Evolutionary conservation across 768 basidiomycete species (phyloP).

Genomic region (Coprinellus micaceus): DNA sequence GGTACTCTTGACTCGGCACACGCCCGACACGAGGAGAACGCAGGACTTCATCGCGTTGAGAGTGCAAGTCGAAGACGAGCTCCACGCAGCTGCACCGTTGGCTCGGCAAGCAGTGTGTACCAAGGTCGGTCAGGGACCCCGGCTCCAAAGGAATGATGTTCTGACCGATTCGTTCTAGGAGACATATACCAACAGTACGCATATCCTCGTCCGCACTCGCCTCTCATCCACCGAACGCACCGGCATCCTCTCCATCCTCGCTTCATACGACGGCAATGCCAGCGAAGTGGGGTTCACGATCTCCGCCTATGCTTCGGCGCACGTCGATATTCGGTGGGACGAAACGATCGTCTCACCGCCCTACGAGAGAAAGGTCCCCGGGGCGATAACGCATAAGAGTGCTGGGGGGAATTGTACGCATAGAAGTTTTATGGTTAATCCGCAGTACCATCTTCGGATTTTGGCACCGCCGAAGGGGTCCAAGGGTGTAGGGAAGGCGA

Average conservation of each 20-base stretch:
- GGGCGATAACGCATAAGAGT: conserved; percentile 61
- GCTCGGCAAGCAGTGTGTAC: conserved; percentile 21
- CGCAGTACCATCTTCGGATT: conserved; percentile 75
- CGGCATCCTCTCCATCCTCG: conserved; percentile 49
- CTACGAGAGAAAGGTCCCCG: conserved; percentile 50
- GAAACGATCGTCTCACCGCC: conserved; percentile 34
- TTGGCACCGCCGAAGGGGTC: conserved; percentile 27
- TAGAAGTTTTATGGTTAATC: conserved; percentile 85
- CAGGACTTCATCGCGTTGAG: conserved; percentile 69
- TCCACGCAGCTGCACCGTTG: conserved; percentile 1
- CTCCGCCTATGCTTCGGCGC: conserved; percentile 48
- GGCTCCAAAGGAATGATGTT: too few relatives aligned
- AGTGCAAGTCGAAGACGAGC: conserved; percentile 45
- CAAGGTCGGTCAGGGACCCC: conserved; percentile 35
- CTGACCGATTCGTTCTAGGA: too few relatives aligned
- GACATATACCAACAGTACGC: conserved; percentile 51
- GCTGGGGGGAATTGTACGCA: conserved; percentile 82
- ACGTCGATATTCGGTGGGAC: conserved; percentile 44
- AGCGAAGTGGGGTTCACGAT: conserved; percentile 65
- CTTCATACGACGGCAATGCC: conserved; percentile 67
- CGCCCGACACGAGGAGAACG: conserved; percentile 51
- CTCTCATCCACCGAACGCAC: conserved; percentile 32
- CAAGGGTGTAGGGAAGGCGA: conserved; percentile 18
- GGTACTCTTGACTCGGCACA: conserved; percentile 79
- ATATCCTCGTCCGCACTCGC: conserved; percentile 41